A percentile compares a stretch with the other conserved stretches of the same genome.
These are phyloP conservation scores for Globisporangium splendens DNA, from an alignment of 352 stramenopile species.

Conservation along the genomic window DNA sequence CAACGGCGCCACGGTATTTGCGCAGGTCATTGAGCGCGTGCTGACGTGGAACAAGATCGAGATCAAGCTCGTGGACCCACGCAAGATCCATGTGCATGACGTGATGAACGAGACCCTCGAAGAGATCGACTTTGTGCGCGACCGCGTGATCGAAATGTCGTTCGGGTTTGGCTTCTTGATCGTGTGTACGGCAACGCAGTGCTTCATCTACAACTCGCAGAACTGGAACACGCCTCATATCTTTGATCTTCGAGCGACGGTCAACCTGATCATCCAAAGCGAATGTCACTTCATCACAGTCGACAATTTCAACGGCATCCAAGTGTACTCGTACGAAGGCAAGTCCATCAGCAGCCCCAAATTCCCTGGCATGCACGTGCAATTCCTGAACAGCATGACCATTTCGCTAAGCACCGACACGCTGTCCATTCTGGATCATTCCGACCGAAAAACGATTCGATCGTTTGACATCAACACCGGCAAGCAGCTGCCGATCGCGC, in stretches of 20 bases:
- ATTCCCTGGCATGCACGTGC: slow-evolving; percentile 83
- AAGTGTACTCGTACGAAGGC: slow-evolving; percentile 93
- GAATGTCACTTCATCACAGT: slow-evolving; percentile 89
- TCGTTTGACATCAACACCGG: slow-evolving; percentile 88
- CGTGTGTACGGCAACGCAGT: slow-evolving; percentile 90
- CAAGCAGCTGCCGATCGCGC: slow-evolving; percentile 59
- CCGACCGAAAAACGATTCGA: slow-evolving; percentile 86
- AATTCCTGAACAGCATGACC: slow-evolving; percentile 84
- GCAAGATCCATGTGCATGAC: slow-evolving; percentile 89
- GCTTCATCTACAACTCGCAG: slow-evolving; percentile 89
- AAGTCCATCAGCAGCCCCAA: slow-evolving; percentile 83
- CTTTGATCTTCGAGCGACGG: slow-evolving; percentile 85
- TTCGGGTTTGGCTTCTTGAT: slow-evolving; percentile 90
- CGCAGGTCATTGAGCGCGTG: slow-evolving; percentile 82
- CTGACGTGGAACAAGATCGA: slow-evolving; percentile 90
- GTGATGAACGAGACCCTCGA: slow-evolving; percentile 89
- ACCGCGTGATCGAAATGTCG: slow-evolving; percentile 92
- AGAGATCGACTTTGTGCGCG: slow-evolving; percentile 88
- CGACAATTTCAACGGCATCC: slow-evolving; percentile 86
- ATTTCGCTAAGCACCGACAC: slow-evolving; percentile 87
- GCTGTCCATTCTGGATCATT: slow-evolving; percentile 86
- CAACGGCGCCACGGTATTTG: slow-evolving; percentile 87
- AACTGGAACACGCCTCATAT: slow-evolving; percentile 94
- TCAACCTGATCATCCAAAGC: slow-evolving; percentile 87
- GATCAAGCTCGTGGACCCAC: slow-evolving; percentile 72